Conservation (phyloP, 1,284 basidiomycete genomes). For the Ustilago cynodontis region DNA sequence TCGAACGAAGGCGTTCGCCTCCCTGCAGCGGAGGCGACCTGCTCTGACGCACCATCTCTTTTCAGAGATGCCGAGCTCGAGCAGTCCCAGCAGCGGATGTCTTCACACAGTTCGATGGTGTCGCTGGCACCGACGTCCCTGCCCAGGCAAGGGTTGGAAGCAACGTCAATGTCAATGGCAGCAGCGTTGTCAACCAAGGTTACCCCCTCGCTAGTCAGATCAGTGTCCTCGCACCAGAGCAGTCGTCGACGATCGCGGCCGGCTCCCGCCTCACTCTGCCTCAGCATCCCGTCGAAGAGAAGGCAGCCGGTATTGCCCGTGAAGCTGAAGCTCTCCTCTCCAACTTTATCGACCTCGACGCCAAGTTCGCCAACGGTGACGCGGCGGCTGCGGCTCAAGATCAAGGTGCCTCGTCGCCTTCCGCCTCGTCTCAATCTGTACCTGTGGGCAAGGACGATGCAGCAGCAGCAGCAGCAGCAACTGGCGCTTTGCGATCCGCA, state of each 20-base stretch:
- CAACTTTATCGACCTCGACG: slow-evolving; percentile 53
- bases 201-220: slow-evolving; percentile 34
- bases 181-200: slow-evolving; percentile 56
- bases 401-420: slow-evolving; percentile 49
- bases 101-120: slow-evolving; percentile 35
- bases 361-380: slow-evolving; percentile 45
- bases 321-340: slow-evolving; percentile 58
- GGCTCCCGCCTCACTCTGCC: slow-evolving; percentile 25
- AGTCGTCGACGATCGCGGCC: slow-evolving; percentile 45
- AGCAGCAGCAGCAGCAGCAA: slow-evolving; percentile 29
- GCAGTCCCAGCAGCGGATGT: slow-evolving; percentile 67
- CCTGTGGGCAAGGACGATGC: slow-evolving; percentile 41
- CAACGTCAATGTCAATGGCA: slow-evolving; percentile 57
- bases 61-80: slow-evolving; percentile 41
- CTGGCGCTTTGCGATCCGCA: slow-evolving; percentile 41
- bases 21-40: slow-evolving; percentile 69
- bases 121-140: slow-evolving; percentile 22
- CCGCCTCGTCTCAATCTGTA: slow-evolving; percentile 47
- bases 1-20: slow-evolving; percentile 63
- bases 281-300: slow-evolving; percentile 40
- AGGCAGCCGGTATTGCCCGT: slow-evolving; percentile 45
- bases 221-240: slow-evolving; percentile 31
- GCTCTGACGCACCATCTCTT: slow-evolving; percentile 46
- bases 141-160: slow-evolving; percentile 28
- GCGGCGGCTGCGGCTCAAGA: slow-evolving; percentile 48